Percentiles rank a stretch among this genome's conserved stretches.
Conservation (phyloP, 1,139 yeast species). For the Dujonia santamariae region DNA sequence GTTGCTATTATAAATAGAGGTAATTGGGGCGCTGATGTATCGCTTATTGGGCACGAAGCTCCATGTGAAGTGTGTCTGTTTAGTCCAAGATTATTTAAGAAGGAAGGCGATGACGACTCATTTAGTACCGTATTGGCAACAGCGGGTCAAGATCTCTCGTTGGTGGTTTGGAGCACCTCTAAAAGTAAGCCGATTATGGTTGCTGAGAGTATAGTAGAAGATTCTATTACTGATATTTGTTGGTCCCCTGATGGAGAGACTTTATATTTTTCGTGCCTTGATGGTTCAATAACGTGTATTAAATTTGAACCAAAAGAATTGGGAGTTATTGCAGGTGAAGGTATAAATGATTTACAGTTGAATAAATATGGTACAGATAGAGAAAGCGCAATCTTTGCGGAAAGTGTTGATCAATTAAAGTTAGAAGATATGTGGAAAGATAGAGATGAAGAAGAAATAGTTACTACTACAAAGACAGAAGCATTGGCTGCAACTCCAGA, state of each 20-base stretch:
- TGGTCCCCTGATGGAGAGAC: constrained; percentile 79
- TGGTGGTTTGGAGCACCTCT: constrained; percentile 70
- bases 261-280: constrained; percentile 74
- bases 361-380: constrained; percentile 86
- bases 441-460: background rate
- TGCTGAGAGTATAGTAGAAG: constrained; percentile 58
- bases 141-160: constrained; percentile 74
- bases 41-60: constrained; percentile 92
- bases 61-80: constrained; percentile 94
- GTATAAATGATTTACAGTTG: constrained; percentile 60
- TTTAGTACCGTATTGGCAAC: constrained; percentile 64
- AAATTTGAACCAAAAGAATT: constrained; percentile 68
- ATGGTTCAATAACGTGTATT: constrained; percentile 77
- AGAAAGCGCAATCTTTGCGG: constrained; percentile 82
- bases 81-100: constrained; percentile 66
- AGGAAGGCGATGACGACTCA: constrained; percentile 16
- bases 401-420: constrained; percentile 72
- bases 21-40: constrained; percentile 84
- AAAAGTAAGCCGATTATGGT: constrained; percentile 61
- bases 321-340: constrained; percentile 70
- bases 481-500: constrained; percentile 13
- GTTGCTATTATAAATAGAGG: constrained; percentile 89
- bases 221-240: constrained; percentile 68
- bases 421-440: constrained; percentile 49
- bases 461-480: constrained; percentile 15